Evolutionary conservation across 441 rosid species (phyloP), one percentile per base, ranked within the genome.

Genomic region (Flueggea neowawraea): DNA sequence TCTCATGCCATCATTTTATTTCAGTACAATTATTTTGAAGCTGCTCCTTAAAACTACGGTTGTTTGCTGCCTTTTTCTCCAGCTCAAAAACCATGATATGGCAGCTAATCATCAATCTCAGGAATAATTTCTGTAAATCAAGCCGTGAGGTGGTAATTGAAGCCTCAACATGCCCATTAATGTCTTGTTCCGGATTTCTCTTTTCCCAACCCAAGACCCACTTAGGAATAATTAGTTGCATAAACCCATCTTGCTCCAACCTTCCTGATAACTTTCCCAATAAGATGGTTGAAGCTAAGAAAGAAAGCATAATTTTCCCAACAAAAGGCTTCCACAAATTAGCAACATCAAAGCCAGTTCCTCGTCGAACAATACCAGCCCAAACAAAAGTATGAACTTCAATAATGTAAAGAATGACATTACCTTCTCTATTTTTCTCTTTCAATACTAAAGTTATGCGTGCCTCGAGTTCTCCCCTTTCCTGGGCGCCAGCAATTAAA

Each of bases 391-490:
- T 91, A 69, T 95, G 99, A 54, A 95, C 98, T 77, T 95, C 99
- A 75, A 91, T 98, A 49, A 95, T 90, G 63, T 91, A 95, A 49
- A 95, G 85, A 63, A 95, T 89, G n/a, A 95, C 84, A 62, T 91
- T 94, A 63, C 99, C 98, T 94, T 95, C 99, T 81, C 91, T 92
- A 86, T 82, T 77, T 64, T 89, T 84, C 74, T 91, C 95, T 77
- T 85, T 88, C 65, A 95, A 69, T 73, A 95, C 70, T 63, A 82
- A 64, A 73, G 97, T 91, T 64, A 95, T 94, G 22, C 98, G 89
- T 72, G 90, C 97, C 80, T 95, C 99, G 60, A 95, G 84, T 73
- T 91, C 99, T 77, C 99, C 99, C 76, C 99, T 93, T 60, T 95
- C 93, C 74, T 89, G 86, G 5, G 99, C 90, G 64, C 99, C 99